Percentiles rank a stretch among this genome's conserved stretches.
These are phyloP conservation scores for Sugiyamaella castrensis DNA, from an alignment of 1,139 yeast species.

Conservation along the genomic window DNA sequence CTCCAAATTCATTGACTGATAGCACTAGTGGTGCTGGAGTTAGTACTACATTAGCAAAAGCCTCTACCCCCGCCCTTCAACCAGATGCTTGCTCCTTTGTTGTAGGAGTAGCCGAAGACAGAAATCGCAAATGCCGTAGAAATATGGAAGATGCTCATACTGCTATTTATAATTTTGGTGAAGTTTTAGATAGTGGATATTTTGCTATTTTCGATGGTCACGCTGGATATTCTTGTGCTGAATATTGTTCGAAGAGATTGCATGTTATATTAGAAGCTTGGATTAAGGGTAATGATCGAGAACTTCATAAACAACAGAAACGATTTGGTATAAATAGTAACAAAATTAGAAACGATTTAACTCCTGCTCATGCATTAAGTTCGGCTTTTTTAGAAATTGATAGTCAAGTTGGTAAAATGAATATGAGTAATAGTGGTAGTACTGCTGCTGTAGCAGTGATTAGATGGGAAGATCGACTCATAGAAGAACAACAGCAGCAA, in stretches of 20 bases:
- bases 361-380: constrained; percentile 37
- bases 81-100: constrained; percentile 30
- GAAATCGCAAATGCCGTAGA: constrained; percentile 73
- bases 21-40: not conserved
- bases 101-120: constrained; percentile 90
- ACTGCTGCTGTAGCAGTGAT: constrained; percentile 95
- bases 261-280: constrained; percentile 63
- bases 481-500: constrained; percentile 39
- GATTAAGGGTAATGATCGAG: constrained; percentile 37
- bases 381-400: constrained; percentile 69
- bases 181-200: constrained; percentile 87
- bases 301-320: constrained; percentile 22
- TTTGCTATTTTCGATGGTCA: constrained; percentile 98
- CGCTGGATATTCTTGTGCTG: constrained; percentile 90
- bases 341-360: constrained; percentile 4
- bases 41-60: too few relatives aligned
- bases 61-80: not conserved
- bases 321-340: not conserved
- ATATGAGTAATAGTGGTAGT: constrained; percentile 72
- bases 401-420: constrained; percentile 53
- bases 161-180: constrained; percentile 88
- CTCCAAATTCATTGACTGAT: not conserved
- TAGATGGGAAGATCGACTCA: constrained; percentile 60
- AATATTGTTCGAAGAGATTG: constrained; percentile 90
- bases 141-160: constrained; percentile 98